Conservation (phyloP, 768 basidiomycete genomes). For the Pulveroboletus sp. region DNA sequence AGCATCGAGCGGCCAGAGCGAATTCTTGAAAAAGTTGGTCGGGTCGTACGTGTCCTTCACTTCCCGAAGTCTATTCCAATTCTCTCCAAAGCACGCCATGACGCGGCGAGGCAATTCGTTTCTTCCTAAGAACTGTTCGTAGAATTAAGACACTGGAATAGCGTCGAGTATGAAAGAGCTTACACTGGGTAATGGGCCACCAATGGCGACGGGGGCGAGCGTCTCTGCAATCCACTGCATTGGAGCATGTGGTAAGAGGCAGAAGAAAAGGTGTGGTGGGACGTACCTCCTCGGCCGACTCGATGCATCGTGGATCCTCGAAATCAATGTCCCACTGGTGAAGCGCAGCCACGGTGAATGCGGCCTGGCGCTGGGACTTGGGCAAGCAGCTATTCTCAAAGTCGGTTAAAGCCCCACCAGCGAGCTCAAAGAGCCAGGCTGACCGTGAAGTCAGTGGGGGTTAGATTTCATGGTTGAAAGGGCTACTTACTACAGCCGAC, state of each 20-base stretch:
- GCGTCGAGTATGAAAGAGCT: constrained; percentile 32
- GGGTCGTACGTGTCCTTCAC: constrained; percentile 82
- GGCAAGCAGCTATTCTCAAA: constrained; percentile 74
- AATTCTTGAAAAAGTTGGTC: constrained; percentile 67
- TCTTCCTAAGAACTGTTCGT: constrained; percentile 68
- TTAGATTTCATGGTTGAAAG: neutral
- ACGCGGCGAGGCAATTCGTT: constrained; percentile 62
- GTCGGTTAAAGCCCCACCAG: constrained; percentile 76
- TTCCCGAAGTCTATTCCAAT: constrained; percentile 66
- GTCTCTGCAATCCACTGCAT: constrained; percentile 76
- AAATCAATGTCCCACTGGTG: constrained; percentile 91
- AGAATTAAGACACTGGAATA: constrained; percentile 16
- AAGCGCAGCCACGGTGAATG: constrained; percentile 84
- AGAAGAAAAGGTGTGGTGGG: neutral
- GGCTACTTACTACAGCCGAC: constrained; percentile 84
- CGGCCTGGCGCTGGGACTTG: constrained; percentile 72
- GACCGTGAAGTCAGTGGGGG: neutral
- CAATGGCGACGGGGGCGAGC: constrained; percentile 66
- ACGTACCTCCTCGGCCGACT: constrained; percentile 75
- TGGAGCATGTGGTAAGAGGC: constrained; percentile 5
- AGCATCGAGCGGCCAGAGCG: constrained; percentile 76
- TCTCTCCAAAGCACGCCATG: constrained; percentile 67
- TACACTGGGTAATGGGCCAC: constrained; percentile 85
- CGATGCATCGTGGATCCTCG: constrained; percentile 77
- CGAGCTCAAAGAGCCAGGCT: constrained; percentile 94